Conservation (phyloP, 2,329 filamentous ascomycete species). For the Didymella arachidicola region DNA sequence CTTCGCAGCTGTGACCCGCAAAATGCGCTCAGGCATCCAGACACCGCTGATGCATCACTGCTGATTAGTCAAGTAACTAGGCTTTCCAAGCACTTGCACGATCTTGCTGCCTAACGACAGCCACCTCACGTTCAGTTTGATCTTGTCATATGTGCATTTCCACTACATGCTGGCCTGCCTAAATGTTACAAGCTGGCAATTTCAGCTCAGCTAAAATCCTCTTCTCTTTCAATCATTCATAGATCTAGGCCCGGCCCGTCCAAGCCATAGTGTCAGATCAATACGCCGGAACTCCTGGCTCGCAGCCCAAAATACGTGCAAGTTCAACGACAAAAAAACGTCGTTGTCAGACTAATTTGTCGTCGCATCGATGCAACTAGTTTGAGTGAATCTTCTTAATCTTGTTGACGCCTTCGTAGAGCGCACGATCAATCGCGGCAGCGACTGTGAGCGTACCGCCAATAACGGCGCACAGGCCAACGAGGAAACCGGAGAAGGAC, state of each 20-base stretch:
- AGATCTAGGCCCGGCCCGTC: slow-evolving; percentile 10
- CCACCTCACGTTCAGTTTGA: not conserved
- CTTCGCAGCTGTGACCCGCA: not conserved
- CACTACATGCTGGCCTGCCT: slow-evolving; percentile 12
- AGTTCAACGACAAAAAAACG: not conserved
- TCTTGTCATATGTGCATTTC: slow-evolving; percentile 11
- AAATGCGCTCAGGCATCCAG: not conserved
- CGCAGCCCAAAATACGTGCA: slow-evolving; percentile 8
- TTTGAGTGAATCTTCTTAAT: slow-evolving; percentile 84
- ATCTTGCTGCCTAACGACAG: slow-evolving; percentile 8
- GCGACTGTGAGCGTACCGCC: slow-evolving; percentile 96
- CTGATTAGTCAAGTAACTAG: slow-evolving; percentile 1
- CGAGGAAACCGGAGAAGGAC: slow-evolving; percentile 89
- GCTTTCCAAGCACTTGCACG: slow-evolving; percentile 4
- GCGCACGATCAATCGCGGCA: slow-evolving; percentile 85
- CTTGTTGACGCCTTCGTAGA: slow-evolving; percentile 86
- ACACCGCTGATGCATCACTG: too few species aligned
- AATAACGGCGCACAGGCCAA: slow-evolving; percentile 91
- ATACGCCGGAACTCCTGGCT: slow-evolving; percentile 21
- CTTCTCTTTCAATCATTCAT: slow-evolving; percentile 4
- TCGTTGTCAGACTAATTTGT: not conserved
- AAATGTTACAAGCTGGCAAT: slow-evolving; percentile 19
- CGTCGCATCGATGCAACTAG: slow-evolving; percentile 42
- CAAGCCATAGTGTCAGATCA: not conserved
- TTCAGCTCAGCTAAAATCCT: slow-evolving; percentile 11